Evolutionary conservation across 352 stramenopile genomes (phyloP).

Genomic region (Phytophthora quininea): DNA sequence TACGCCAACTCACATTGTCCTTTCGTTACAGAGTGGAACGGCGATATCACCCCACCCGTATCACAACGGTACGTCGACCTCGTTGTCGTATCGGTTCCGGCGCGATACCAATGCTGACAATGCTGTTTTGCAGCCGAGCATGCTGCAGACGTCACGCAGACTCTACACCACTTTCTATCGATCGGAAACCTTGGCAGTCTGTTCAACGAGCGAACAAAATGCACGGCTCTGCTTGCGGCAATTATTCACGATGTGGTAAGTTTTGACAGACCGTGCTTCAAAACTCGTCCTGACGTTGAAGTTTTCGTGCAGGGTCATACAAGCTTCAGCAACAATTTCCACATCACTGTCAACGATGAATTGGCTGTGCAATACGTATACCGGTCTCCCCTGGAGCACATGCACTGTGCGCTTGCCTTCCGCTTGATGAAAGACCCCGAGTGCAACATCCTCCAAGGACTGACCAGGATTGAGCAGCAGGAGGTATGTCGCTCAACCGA

Average conservation of each 20-base stretch:
- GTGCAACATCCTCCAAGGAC: constrained; percentile 74
- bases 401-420: constrained; percentile 86
- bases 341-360: constrained; percentile 82
- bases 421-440: constrained; percentile 70
- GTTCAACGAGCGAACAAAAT: constrained; percentile 68
- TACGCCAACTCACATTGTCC: no score
- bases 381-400: constrained; percentile 84
- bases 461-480: constrained; percentile 78
- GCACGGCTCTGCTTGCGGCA: constrained; percentile 73
- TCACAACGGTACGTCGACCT: constrained; percentile 67
- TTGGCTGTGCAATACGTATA: constrained; percentile 86
- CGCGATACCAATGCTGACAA: constrained; percentile 8
- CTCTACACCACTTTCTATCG: constrained; percentile 73
- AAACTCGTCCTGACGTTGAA: neutral
- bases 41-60: constrained; percentile 82
- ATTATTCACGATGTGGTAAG: constrained; percentile 85
- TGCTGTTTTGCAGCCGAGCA: constrained; percentile 59
- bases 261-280: neutral
- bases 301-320: constrained; percentile 65
- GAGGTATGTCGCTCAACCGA: constrained; percentile 41
- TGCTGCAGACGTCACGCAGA: constrained; percentile 82
- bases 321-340: constrained; percentile 89
- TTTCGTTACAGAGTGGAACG: constrained; percentile 44
- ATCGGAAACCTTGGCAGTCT: constrained; percentile 56
- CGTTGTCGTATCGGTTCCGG: neutral